Base-by-base conservation (phyloP, 805 yeast genomes). In the Myxozyma melibiosi region DNA sequence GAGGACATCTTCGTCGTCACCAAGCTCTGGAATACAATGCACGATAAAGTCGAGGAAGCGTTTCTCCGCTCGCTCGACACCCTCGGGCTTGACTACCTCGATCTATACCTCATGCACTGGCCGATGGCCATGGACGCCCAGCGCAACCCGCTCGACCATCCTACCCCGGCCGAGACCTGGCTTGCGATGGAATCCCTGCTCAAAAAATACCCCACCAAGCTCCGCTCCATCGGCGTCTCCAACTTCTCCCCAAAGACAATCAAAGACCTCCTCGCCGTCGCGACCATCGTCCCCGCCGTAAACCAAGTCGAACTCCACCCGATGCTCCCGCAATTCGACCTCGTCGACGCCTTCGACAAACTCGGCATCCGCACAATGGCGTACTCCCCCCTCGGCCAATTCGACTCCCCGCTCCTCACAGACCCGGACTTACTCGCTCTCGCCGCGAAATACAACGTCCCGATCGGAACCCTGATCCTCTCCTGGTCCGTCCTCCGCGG, bases 51-150 rank as follows among this genome's bases (percentile, higher is more conserved):
- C 13, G 79, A 68, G 31, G 73, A 68, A 16, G 87, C 86, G 6
- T 71, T 88, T 34, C 78, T 82, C 13, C 74, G 71, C 45, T 84
- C 91, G 4, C 75, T 88, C 66, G 65, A 77, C 63, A 81, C 84
- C 66, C 75, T 88, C 60, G 84, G 84, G 0, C 67, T 86, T 63
- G 92, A 86, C 44, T 89, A 89, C 67, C 85, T 89, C 51, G 96
- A 89, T 70, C 74, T 88, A 39, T 84, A 84, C 68, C 76, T 89
- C 68, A 79, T 88, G 70, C 96, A 89, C 73, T 89, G 95, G 95
- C 96, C 96, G 4, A 80, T 80, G 41, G 74, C 85, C 13, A 69
- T 80, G 6, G 40, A 37, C 14, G 42, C 39, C 6, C 20, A 37
- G 5, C n/a, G 9, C 24, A 74, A 80, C 63, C 73, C 85, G 48